A percentile compares a stretch with the other conserved stretches of the same genome.
phyloP scores from a whole-genome alignment of 495 filamentous ascomycete genomes.

The Tirmania nivea region DNA sequence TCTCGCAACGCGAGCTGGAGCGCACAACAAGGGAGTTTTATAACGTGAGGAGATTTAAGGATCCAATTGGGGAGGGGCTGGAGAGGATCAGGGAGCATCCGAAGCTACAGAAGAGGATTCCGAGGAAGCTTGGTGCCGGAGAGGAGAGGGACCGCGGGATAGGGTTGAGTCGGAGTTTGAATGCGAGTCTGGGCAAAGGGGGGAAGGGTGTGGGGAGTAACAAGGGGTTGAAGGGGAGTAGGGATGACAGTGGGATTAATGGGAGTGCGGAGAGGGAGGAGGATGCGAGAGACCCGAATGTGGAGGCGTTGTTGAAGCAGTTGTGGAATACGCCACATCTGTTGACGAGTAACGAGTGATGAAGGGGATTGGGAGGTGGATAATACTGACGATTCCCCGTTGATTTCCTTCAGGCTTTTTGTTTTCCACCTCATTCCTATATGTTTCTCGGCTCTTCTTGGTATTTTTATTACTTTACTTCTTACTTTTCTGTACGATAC shows the following conservation, averaged over 20 bases:
- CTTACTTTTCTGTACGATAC: too few relatives aligned
- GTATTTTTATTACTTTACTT: too few relatives aligned
- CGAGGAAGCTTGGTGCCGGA: slow-evolving; percentile 14
- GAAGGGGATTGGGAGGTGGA: not conserved
- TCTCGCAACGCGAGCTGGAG: slow-evolving; percentile 32
- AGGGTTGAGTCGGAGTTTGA: slow-evolving; percentile 25
- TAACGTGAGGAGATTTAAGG: slow-evolving; percentile 44
- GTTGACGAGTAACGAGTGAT: slow-evolving; percentile 11
- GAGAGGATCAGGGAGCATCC: slow-evolving; percentile 30
- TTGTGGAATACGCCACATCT: slow-evolving; percentile 10
- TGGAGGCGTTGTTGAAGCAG: slow-evolving; percentile 8
- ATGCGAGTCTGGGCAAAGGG: slow-evolving; percentile 11
- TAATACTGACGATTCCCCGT: not conserved
- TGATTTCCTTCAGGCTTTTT: not conserved
- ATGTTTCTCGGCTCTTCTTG: too few relatives aligned
- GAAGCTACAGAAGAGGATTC: slow-evolving; percentile 23
- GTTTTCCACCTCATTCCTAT: not conserved
- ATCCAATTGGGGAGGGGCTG: slow-evolving; percentile 38
- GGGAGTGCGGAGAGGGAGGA: slow-evolving; percentile 1
- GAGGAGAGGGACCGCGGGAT: slow-evolving; percentile 16
- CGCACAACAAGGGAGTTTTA: slow-evolving; percentile 42
- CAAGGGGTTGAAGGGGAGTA: slow-evolving; percentile 1
- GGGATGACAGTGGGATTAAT: slow-evolving; percentile 10
- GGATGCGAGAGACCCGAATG: slow-evolving; percentile 1
- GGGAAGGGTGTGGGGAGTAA: not conserved